Base-by-base conservation (phyloP, 768 basidiomycete genomes). In the Termitomyces sp. region DNA sequence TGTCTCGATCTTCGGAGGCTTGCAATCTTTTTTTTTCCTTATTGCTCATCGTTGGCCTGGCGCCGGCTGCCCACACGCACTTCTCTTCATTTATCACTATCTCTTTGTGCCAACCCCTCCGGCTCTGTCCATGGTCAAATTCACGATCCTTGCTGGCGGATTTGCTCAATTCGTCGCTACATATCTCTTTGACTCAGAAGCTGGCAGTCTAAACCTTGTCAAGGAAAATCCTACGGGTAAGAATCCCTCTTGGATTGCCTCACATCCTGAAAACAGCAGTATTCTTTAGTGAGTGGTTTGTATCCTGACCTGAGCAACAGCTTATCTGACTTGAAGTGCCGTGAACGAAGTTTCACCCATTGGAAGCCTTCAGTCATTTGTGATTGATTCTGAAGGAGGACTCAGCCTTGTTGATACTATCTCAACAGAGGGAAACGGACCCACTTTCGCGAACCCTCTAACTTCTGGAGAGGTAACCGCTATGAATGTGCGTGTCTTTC, bases 231-330 rank as follows among this genome's bases (percentile, higher is more conserved):
- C 75, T 10, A 79, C 80, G 0, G 81, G 79, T 1, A 65, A 62
- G 5, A 84, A 80, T 63, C 76, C 81, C 1, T 83, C 83, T 0
- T 86, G 85, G 85, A 82, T 87, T 33, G 74, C 72, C 0, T 75
- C 74, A 16, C 78, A 84, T 59, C 80, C 79, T 0, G 73, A 74
- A 42, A 81, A 86, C 67, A 70, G 72, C 29, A 83, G 77, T 58
- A 77, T 87, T 34, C 72, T 86, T 53, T 86, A 86, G 85, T 86
- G 58, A 48, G 82, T 49, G n/a, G 42, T 46, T 33, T 37, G 16
- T 10, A 10, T 10, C 34, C 5, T 36, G 34, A 24, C 22, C 15
- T 51, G n/a, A 18, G 47, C 18, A 18, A 28, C 26, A 7, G 28
- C 26, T 39, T 13, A 20, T 22, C 36, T 31, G 16, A 16, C 57